A percentile compares a stretch with the other conserved stretches of the same genome.
phyloP scores from a whole-genome alignment of 306 rosid genomes.

The Vigna hirtella region DNA sequence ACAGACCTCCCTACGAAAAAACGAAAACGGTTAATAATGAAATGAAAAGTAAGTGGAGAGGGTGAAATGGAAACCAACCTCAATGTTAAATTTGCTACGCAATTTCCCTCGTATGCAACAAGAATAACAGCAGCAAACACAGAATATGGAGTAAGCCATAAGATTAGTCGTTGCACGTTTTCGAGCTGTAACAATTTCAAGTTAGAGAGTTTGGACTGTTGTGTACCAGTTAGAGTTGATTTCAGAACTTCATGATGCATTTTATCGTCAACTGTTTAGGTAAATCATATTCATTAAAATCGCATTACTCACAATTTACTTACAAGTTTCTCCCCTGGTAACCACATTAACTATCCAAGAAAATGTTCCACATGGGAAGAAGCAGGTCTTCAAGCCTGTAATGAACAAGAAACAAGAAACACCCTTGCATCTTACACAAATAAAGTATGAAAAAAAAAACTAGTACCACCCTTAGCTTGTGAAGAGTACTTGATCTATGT shows the following conservation, averaged over 20 bases:
- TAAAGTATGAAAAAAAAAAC: background rate
- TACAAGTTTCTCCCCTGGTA: slow-evolving; percentile 44
- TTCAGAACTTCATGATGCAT: background rate
- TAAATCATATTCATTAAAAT: background rate
- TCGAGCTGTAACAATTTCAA: slow-evolving; percentile 44
- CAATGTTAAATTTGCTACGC: slow-evolving; percentile 42
- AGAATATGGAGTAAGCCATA: slow-evolving; percentile 39
- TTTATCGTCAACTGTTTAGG: background rate
- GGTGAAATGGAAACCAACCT: slow-evolving; percentile 31
- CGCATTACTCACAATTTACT: slow-evolving; percentile 4
- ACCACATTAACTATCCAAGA: slow-evolving; percentile 47
- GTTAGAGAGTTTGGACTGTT: too few relatives aligned
- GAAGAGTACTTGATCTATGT: too few relatives aligned
- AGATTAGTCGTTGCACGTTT: slow-evolving; percentile 40
- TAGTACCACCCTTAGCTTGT: too few relatives aligned
- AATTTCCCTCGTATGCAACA: slow-evolving; percentile 49
- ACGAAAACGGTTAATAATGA: background rate
- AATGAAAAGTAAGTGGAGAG: background rate
- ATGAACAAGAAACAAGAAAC: background rate
- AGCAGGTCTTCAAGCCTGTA: slow-evolving; percentile 53
- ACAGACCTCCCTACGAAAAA: slow-evolving; percentile 43
- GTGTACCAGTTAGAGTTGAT: background rate
- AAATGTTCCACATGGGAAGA: slow-evolving; percentile 60
- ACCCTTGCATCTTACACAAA: background rate
- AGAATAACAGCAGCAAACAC: slow-evolving; percentile 53